Evolutionary conservation across 2,329 filamentous ascomycete genomes (phyloP).

Genomic region (Fusarium pseudograminearum): DNA sequence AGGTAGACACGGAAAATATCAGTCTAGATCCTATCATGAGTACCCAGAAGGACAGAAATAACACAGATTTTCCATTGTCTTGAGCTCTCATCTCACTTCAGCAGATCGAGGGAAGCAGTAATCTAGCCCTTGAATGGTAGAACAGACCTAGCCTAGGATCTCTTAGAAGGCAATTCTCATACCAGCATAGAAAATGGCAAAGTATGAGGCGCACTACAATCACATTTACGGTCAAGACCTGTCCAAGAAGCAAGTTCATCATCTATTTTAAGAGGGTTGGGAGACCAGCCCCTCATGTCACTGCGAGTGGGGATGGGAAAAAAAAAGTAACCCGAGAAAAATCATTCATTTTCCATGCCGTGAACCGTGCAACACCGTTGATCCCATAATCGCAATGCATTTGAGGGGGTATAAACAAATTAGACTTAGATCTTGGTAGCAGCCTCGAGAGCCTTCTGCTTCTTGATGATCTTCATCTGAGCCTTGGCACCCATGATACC

Average conservation of each 20-base stretch:
- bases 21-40: neutral
- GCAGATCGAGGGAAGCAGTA: neutral
- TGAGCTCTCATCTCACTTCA: too few species aligned
- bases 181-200: neutral
- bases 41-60: neutral
- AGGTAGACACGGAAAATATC: neutral
- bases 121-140: neutral
- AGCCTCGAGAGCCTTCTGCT: constrained; percentile 90
- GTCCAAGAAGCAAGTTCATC: constrained; percentile 48
- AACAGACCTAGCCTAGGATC: too few species aligned
- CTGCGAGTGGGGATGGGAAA: constrained; percentile 46
- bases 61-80: neutral
- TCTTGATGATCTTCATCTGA: constrained; percentile 80
- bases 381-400: constrained; percentile 56
- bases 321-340: constrained; percentile 53
- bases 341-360: constrained; percentile 59
- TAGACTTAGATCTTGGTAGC: constrained; percentile 94
- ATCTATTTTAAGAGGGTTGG: constrained; percentile 55
- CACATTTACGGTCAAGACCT: constrained; percentile 30
- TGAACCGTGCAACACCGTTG: constrained; percentile 58
- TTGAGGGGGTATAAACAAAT: constrained; percentile 55
- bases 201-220: neutral
- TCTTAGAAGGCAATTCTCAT: too few species aligned
- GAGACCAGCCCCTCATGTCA: constrained; percentile 45
- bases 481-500: constrained; percentile 99